Evolutionary conservation across 2,329 filamentous ascomycete species (phyloP), one percentile per base, ranked within the genome.

Genomic region (Phyllosticta citrichinensis): DNA sequence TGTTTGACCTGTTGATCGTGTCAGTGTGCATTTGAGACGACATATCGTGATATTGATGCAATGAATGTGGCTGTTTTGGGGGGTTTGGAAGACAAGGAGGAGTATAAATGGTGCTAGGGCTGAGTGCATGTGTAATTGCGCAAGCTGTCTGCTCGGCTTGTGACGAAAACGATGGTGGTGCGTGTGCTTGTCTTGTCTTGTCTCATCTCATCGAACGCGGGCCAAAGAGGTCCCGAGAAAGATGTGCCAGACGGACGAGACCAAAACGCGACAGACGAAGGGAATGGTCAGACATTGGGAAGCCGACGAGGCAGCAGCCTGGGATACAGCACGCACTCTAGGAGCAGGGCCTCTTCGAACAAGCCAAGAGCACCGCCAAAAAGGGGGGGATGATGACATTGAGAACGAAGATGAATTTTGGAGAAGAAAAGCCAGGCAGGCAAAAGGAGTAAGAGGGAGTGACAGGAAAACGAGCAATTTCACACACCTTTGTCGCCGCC

Each of bases 401-500:
- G 33, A 40, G 5, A 40, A 40, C 2, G 12, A 12, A 2, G 33
- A 14, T 17, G 10, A 40, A 17, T 20, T 2, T 8, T 14, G 5
- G 17, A 20, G 14, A 24, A 20, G 17, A 24, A 11, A 35, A 62
- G 62, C 20, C 8, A 19, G 61, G 2, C 22, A 22, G 22, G 22
- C 22, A 22, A 22, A 22, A 2, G 22, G 22, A 22, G 22, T 22
- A 22, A 3, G 22, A 22, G 2, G 22, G 22, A 22, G 22, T 22
- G 22, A 22, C 22, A 56, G 3, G 1, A 30, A 30, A 10, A 30
- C 6, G 6, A 30, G 27, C 1, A 30, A 10, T 10, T 5, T 30
- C 9, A 60, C 69, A 25, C 73, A 91, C 89, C 77, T 93, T 92
- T 0, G 93, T 97, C 0, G 87, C 91, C 57, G 85, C 80, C 1